Evolutionary conservation across 345 rosid species (phyloP), one percentile per base, ranked within the genome.

Genomic region (Nasturtium officinale): DNA sequence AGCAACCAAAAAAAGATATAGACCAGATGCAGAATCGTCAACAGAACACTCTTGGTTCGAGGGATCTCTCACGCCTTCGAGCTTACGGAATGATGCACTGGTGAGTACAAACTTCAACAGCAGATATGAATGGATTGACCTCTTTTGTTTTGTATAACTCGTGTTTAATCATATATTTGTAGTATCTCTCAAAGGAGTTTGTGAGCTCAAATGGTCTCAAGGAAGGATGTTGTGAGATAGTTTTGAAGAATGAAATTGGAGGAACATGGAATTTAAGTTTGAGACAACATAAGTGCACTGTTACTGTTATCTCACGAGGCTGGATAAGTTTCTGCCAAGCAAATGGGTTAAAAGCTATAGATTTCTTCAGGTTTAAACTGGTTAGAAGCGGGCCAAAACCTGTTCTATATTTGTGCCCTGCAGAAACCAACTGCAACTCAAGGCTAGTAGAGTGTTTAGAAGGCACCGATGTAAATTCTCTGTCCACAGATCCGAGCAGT

Each of bases 101-200:
- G 77, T 73, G 58, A 45, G 50, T 55, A 46, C 48, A 73, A 3
- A 9, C 21, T 35, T 45, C 1, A 0, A 57, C 5, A 2, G 43
- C 25, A 10, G 42, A 57, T 57, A n/a, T n/a, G 61, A 32, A 17
- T 32, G 20, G 42, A 57, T 32, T 30, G n/a, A 5, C 11, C 15
- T 30, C 25, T 17, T 57, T 56, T 17, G 61, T 67, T 54, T 10
- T n/a, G 43, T 29, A 43, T 56, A 63, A 43, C 30, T 28, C 32
- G 21, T 55, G 43, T 29, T 59, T 53, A 0, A 28, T 55, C 20
- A 42, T 42, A 42, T 42, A 42, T 18, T 64, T 74, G 65, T 58
- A 76, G 75, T 69, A 51, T 61, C 64, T 76, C 61, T 63, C 79
- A 53, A 61, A 3, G 50, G 30, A n/a, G 8, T 76, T 76, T 60